A percentile compares a stretch with the other conserved stretches of the same genome.
Conservation (phyloP, 2,329 filamentous ascomycete genomes). For the Aschersonia sp. region DNA sequence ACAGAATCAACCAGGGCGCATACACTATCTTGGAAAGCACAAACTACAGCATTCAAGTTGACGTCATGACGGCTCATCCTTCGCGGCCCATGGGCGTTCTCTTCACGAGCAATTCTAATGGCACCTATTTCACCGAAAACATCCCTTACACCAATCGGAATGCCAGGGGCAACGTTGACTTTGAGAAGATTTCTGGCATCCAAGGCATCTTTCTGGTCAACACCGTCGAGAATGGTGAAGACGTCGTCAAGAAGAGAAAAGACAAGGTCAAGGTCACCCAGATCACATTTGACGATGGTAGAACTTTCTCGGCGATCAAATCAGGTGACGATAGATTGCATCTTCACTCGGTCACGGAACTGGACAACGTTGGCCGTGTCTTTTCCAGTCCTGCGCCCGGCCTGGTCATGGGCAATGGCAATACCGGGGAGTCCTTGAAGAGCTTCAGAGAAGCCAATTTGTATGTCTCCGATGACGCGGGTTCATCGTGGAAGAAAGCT, state of each 20-base stretch:
- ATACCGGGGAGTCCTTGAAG: constrained; percentile 63
- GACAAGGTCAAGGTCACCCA: constrained; percentile 59
- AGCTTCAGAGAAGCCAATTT: constrained; percentile 61
- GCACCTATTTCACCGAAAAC: constrained; percentile 88
- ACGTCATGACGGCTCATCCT: constrained; percentile 61
- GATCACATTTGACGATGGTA: constrained; percentile 92
- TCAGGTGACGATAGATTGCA: constrained; percentile 58
- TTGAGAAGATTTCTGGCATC: constrained; percentile 83
- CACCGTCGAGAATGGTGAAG: constrained; percentile 71
- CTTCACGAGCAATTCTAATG: constrained; percentile 94
- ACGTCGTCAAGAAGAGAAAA: constrained; percentile 42
- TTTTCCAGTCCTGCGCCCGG: constrained; percentile 92
- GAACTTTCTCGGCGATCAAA: constrained; percentile 65
- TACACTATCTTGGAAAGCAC: constrained; percentile 94
- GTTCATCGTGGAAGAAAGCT: constrained; percentile 65
- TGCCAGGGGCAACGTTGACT: constrained; percentile 64
- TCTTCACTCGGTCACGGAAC: constrained; percentile 80
- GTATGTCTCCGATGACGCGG: constrained; percentile 83
- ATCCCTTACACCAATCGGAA: constrained; percentile 87
- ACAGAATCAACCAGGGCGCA: constrained; percentile 57
- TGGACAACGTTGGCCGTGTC: constrained; percentile 68
- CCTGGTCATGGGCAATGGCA: constrained; percentile 86
- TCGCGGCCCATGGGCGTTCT: constrained; percentile 68
- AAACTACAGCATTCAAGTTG: constrained; percentile 93
- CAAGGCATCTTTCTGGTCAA: constrained; percentile 90